These are phyloP conservation scores for Boletellus emodensis DNA, from an alignment of 768 basidiomycete species.

Conservation along the genomic window DNA sequence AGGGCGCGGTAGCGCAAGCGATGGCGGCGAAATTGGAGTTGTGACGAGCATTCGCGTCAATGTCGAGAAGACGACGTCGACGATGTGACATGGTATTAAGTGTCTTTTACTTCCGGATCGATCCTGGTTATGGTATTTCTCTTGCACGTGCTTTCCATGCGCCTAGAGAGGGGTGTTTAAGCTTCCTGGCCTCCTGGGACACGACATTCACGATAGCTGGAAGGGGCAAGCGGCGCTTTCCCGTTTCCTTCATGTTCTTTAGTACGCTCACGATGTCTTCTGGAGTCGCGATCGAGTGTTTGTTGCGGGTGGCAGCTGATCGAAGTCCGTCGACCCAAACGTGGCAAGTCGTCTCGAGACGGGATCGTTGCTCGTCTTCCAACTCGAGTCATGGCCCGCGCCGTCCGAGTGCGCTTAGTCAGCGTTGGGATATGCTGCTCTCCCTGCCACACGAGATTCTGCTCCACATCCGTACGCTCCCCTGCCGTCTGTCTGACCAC, in stretches of 20 bases:
- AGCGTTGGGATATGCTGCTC: conserved; percentile 16
- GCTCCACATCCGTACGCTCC: conserved; percentile 53
- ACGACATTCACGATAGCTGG: conserved; percentile 11
- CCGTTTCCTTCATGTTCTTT: conserved; percentile 7
- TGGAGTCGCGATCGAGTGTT: background rate
- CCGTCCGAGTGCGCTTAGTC: conserved; percentile 1
- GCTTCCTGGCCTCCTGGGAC: conserved; percentile 21
- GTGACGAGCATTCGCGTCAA: conserved; percentile 52
- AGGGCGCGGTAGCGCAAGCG: conserved; percentile 16
- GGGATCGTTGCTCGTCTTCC: too few relatives aligned
- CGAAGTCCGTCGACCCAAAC: conserved; percentile 3
- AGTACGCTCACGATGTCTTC: background rate
- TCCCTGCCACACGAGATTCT: conserved; percentile 53
- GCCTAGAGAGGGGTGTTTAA: conserved; percentile 7
- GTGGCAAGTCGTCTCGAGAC: background rate
- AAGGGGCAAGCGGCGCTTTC: conserved; percentile 15
- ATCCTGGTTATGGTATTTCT: conserved; percentile 20
- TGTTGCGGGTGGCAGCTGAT: background rate
- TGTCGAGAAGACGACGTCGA: conserved; percentile 56
- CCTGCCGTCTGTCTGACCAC: background rate
- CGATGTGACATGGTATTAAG: conserved; percentile 33
- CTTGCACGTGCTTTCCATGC: conserved; percentile 16
- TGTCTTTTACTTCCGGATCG: conserved; percentile 23
- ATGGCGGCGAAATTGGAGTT: conserved; percentile 20
- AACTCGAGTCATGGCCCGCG: background rate